Evolutionary conservation across 2,329 filamentous ascomycete species (phyloP).

Genomic region (Xylariaceae sp.): DNA sequence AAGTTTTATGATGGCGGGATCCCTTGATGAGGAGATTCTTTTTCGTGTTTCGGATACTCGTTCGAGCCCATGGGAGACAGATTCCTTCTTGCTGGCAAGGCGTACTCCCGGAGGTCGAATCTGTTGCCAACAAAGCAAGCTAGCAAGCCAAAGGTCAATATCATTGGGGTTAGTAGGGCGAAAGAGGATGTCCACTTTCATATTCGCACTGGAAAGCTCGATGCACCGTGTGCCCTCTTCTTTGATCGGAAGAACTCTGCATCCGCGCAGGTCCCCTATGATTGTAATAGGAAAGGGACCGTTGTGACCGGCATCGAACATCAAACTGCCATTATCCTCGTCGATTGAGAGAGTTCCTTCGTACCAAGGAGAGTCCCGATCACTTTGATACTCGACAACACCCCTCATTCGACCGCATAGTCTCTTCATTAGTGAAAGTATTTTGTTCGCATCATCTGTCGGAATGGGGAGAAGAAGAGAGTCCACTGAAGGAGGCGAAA

Average conservation of each 20-base stretch:
- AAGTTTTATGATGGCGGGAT: conserved; percentile 87
- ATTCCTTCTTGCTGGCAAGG: conserved; percentile 42
- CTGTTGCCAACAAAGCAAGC: conserved; percentile 76
- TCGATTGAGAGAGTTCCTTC: conserved; percentile 72
- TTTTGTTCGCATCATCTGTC: conserved; percentile 64
- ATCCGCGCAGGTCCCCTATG: conserved; percentile 69
- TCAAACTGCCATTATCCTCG: conserved; percentile 66
- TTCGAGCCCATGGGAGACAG: conserved; percentile 33
- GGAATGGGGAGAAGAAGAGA: conserved; percentile 55
- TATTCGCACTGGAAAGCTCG: conserved; percentile 50
- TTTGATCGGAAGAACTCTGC: conserved; percentile 54
- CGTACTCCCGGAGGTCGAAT: conserved; percentile 56
- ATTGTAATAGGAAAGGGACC: conserved; percentile 60
- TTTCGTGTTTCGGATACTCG: conserved; percentile 42
- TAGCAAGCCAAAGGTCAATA: conserved; percentile 74
- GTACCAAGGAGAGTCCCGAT: conserved; percentile 58
- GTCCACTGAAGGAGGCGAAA: conserved; percentile 53
- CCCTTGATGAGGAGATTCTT: conserved; percentile 39
- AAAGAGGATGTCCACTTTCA: conserved; percentile 57
- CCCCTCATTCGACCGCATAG: conserved; percentile 76
- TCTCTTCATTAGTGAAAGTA: conserved; percentile 70
- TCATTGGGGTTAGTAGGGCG: conserved; percentile 60
- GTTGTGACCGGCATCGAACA: conserved; percentile 67
- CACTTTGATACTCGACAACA: conserved; percentile 65
- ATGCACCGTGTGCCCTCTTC: conserved; percentile 46